These are phyloP conservation scores for Rhinocladiella mackenziei DNA, from an alignment of 2,329 filamentous ascomycete genomes.

Conservation along the genomic window DNA sequence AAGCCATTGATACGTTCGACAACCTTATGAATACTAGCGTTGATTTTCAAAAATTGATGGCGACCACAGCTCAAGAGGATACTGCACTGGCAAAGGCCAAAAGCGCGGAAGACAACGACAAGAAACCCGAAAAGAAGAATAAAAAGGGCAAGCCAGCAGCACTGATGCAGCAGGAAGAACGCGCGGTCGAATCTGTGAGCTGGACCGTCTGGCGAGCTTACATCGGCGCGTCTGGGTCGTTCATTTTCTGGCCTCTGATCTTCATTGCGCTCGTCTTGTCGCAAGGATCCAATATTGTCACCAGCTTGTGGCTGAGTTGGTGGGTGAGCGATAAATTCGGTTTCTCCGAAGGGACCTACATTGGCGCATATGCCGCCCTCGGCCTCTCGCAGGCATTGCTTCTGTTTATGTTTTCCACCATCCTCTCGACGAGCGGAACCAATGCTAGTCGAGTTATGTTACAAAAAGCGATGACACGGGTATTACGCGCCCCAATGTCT, in stretches of 20 bases:
- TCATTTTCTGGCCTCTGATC: constrained; percentile 63
- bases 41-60: constrained; percentile 80
- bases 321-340: constrained; percentile 81
- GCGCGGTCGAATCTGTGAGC: constrained; percentile 69
- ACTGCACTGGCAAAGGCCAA: constrained; percentile 42
- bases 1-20: constrained; percentile 82
- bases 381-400: constrained; percentile 67
- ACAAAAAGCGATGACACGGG: constrained; percentile 70
- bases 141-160: constrained; percentile 45
- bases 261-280: constrained; percentile 64
- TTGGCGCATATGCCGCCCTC: constrained; percentile 65
- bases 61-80: constrained; percentile 65
- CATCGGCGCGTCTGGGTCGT: constrained; percentile 67
- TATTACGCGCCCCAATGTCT: constrained; percentile 68
- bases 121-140: constrained; percentile 45
- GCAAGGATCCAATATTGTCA: constrained; percentile 80
- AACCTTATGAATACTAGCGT: constrained; percentile 76
- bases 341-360: constrained; percentile 65
- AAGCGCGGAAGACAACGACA: constrained; percentile 48
- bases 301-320: constrained; percentile 87
- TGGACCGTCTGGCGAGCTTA: constrained; percentile 79
- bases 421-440: constrained; percentile 75
- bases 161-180: constrained; percentile 49
- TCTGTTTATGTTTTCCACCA: constrained; percentile 75
- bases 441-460: constrained; percentile 78